Percentiles rank a stretch among this genome's conserved stretches.
Evolutionary conservation across 2,329 filamentous ascomycete species (phyloP).

Genomic region (Stachybotrys chartarum): DNA sequence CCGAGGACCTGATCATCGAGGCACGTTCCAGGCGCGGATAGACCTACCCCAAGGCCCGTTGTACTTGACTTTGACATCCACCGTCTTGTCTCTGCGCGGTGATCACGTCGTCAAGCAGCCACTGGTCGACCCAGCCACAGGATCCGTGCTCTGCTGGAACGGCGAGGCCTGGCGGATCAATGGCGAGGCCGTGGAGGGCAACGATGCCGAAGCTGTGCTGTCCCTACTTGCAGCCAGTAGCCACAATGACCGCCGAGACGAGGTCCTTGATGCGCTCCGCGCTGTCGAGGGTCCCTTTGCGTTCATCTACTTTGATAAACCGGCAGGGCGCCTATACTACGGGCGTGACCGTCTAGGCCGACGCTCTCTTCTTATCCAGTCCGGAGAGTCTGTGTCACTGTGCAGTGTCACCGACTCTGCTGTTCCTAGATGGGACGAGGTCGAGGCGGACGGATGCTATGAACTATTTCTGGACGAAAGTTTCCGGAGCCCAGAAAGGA

Average conservation of each 20-base stretch:
- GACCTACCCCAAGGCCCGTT: slow-evolving; percentile 18
- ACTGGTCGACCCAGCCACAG: slow-evolving; percentile 46
- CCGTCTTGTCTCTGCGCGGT: slow-evolving; percentile 85
- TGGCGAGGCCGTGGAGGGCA: slow-evolving; percentile 53
- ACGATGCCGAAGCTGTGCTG: slow-evolving; percentile 72
- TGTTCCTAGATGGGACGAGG: slow-evolving; percentile 60
- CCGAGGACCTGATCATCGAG: slow-evolving; percentile 54
- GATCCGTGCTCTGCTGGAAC: slow-evolving; percentile 87
- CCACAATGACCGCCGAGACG: slow-evolving; percentile 9
- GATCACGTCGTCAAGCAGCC: slow-evolving; percentile 66
- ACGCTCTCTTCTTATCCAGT: slow-evolving; percentile 65
- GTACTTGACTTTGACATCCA: slow-evolving; percentile 64
- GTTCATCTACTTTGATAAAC: slow-evolving; percentile 73
- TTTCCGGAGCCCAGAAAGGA: slow-evolving; percentile 2
- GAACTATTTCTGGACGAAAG: slow-evolving; percentile 45
- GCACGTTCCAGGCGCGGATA: slow-evolving; percentile 28
- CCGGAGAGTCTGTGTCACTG: slow-evolving; percentile 45
- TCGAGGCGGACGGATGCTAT: slow-evolving; percentile 79
- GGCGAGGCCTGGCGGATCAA: slow-evolving; percentile 84
- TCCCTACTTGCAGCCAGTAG: slow-evolving; percentile 43
- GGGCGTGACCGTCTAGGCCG: slow-evolving; percentile 83
- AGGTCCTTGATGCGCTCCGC: slow-evolving; percentile 46
- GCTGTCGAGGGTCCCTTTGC: slow-evolving; percentile 77
- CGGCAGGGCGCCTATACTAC: slow-evolving; percentile 60
- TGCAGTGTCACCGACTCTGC: slow-evolving; percentile 56